Evolutionary conservation across 2,329 filamentous ascomycete genomes (phyloP).

Genomic region (Curvularia eragrostidis): DNA sequence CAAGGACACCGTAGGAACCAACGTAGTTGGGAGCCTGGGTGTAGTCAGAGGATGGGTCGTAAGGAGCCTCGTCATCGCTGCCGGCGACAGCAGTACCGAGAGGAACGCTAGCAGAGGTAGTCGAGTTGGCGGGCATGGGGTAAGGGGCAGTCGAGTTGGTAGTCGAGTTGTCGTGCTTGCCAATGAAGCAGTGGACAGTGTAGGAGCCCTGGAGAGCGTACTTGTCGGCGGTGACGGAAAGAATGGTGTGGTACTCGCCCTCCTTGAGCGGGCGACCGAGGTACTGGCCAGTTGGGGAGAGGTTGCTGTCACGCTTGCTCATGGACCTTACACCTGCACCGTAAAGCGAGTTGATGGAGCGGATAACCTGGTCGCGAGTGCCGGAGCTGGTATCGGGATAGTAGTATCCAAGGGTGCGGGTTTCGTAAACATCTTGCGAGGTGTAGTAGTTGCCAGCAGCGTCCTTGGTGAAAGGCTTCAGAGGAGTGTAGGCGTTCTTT

Average conservation of each 20-base stretch:
- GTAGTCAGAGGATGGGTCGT: slow-evolving; percentile 37
- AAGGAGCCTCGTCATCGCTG: slow-evolving; percentile 33
- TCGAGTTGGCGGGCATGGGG: neutral
- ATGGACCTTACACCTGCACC: slow-evolving; percentile 51
- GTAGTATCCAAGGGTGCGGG: slow-evolving; percentile 52
- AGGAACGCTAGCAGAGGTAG: neutral
- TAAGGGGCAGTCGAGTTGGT: slow-evolving; percentile 26
- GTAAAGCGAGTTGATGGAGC: slow-evolving; percentile 42
- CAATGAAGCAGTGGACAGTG: slow-evolving; percentile 47
- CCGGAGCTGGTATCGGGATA: slow-evolving; percentile 46
- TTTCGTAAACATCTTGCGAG: slow-evolving; percentile 41
- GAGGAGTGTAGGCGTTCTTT: slow-evolving; percentile 61
- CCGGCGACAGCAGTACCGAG: slow-evolving; percentile 19
- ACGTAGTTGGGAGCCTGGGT: slow-evolving; percentile 43
- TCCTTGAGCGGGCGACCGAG: slow-evolving; percentile 42
- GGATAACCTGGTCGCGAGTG: slow-evolving; percentile 30
- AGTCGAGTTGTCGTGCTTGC: slow-evolving; percentile 38
- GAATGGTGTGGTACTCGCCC: slow-evolving; percentile 47
- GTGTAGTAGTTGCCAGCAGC: slow-evolving; percentile 55
- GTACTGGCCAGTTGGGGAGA: slow-evolving; percentile 33
- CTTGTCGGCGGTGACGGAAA: slow-evolving; percentile 45
- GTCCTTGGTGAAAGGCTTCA: slow-evolving; percentile 47
- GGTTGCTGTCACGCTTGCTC: slow-evolving; percentile 29
- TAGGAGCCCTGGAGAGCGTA: slow-evolving; percentile 47
- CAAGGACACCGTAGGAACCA: slow-evolving; percentile 44